Percentiles rank a stretch among this genome's conserved stretches.
Conservation (phyloP, 2,329 filamentous ascomycete species). For the Trichoderma sp. region DNA sequence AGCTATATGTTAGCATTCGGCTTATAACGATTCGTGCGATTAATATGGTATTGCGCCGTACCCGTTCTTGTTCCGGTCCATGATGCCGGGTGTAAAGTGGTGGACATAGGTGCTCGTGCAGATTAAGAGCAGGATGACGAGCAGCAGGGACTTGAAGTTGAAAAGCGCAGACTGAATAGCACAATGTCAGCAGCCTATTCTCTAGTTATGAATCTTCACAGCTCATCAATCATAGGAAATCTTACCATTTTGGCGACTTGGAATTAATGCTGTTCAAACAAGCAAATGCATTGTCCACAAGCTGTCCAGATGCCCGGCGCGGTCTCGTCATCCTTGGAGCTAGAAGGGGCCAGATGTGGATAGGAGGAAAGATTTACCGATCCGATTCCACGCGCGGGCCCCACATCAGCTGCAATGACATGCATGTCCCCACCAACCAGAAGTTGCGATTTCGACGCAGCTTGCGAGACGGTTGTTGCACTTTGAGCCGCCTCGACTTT, state of each 20-base stretch:
- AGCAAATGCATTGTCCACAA: neutral
- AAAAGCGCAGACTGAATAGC: conserved; percentile 80
- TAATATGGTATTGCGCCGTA: conserved; percentile 40
- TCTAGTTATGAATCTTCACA: neutral
- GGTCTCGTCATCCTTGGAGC: conserved; percentile 8
- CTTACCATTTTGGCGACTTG: conserved; percentile 30
- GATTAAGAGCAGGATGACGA: conserved; percentile 91
- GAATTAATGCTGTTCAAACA: neutral
- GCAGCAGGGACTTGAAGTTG: conserved; percentile 96
- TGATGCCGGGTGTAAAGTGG: conserved; percentile 80
- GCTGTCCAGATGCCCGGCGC: conserved; percentile 18
- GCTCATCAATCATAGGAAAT: neutral
- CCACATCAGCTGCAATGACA: conserved; percentile 13
- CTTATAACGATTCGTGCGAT: neutral
- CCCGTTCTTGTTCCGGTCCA: conserved; percentile 93
- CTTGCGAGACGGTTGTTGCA: neutral
- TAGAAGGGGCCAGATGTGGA: conserved; percentile 22
- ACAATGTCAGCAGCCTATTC: neutral
- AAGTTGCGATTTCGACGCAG: conserved; percentile 3
- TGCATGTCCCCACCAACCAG: conserved; percentile 15
- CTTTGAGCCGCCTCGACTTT: neutral
- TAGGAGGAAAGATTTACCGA: conserved; percentile 42
- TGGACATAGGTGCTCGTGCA: conserved; percentile 95
- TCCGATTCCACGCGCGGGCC: neutral
- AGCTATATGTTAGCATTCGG: neutral